These are phyloP conservation scores for Tolypocladium inflatum DNA, from an alignment of 2,329 filamentous ascomycete genomes.

Conservation along the genomic window DNA sequence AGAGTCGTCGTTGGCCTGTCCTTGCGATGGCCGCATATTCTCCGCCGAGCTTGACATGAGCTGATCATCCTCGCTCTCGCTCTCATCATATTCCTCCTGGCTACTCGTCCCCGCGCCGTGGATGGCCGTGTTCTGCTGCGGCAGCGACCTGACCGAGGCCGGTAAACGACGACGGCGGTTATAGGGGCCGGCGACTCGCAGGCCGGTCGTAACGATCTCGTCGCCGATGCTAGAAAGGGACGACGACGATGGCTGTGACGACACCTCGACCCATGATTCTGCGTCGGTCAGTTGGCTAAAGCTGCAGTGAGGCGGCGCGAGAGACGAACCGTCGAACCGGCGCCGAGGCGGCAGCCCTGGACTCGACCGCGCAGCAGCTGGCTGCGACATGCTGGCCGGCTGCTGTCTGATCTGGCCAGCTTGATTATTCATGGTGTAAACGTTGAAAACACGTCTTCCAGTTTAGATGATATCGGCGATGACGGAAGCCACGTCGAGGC, in stretches of 20 bases:
- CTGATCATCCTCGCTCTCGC: conserved; percentile 78
- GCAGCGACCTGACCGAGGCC: conserved; percentile 19
- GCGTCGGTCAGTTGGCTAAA: conserved; percentile 12
- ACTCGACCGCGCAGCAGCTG: conserved; percentile 16
- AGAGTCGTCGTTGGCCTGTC: conserved; percentile 32
- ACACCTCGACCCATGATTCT: conserved; percentile 97
- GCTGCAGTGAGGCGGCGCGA: neutral
- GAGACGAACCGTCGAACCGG: conserved; percentile 25
- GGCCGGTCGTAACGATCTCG: conserved; percentile 83
- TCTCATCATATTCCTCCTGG: conserved; percentile 91
- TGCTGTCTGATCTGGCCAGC: conserved; percentile 14
- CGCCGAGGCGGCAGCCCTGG: conserved; percentile 21
- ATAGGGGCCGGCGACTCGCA: conserved; percentile 62
- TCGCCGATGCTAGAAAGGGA: conserved; percentile 79
- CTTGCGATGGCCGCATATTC: conserved; percentile 28
- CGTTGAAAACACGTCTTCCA: neutral
- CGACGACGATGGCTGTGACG: conserved; percentile 86
- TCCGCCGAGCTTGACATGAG: conserved; percentile 51
- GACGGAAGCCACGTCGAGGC: neutral
- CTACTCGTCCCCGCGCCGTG: conserved; percentile 54
- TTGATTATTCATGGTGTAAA: conserved; percentile 16
- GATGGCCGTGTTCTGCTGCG: conserved; percentile 30
- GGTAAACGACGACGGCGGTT: conserved; percentile 46
- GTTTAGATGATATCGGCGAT: neutral
- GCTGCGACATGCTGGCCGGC: conserved; percentile 12